Evolutionary conservation across 305 asterid genomes (phyloP), one percentile per base, ranked within the genome.

Genomic region (Andrographis paniculata): DNA sequence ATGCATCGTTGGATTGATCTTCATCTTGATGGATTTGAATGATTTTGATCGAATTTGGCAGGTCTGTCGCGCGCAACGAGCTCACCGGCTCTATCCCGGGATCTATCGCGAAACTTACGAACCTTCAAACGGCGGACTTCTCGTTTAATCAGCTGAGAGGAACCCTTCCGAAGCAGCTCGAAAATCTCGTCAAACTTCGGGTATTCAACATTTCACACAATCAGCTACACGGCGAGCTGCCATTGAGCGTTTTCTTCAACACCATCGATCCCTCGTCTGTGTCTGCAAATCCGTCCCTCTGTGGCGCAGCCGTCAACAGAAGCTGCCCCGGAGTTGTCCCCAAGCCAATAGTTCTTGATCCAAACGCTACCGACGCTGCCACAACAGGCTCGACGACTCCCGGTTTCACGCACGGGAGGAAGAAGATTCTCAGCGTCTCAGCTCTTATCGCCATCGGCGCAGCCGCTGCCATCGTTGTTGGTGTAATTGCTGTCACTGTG

Each of bases 381-480:
- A 79, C 83, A 6, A 79, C 83, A 6, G 68, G 74, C 43, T 28
- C 73, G 14, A 60, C 64, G 55, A 66, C 93, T 6, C 75, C 51
- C 30, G 67, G 52, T 14, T 61, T 80, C 10, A 70, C 65, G 12
- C 94, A 62, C 31, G 83, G 78, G 47, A 81, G 78, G 47, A 85
- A 74, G 79, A 82, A 73, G 60, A 80, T 89, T 60, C 93, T 89
- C 58, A 89, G 93, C 70, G 78, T 89, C 28, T 89, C 95, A 21
- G 79, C 95, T 33, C 76, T 89, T 19, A 82, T 89, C 28, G 98
- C 98, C 14, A 89, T 85, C 8, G 89, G 95, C 9, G 98, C 98
- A 35, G 97, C 95, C 10, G 88, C 80, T 11, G 74, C 81, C 30
- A 89, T 89, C 43, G 86, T 79, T 9, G 54, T 85, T 31, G 97